Percentiles rank a stretch among this genome's conserved stretches.
Evolutionary conservation across 2,329 filamentous ascomycete genomes (phyloP).

Genomic region (Lasiodiplodia hormozganensis): DNA sequence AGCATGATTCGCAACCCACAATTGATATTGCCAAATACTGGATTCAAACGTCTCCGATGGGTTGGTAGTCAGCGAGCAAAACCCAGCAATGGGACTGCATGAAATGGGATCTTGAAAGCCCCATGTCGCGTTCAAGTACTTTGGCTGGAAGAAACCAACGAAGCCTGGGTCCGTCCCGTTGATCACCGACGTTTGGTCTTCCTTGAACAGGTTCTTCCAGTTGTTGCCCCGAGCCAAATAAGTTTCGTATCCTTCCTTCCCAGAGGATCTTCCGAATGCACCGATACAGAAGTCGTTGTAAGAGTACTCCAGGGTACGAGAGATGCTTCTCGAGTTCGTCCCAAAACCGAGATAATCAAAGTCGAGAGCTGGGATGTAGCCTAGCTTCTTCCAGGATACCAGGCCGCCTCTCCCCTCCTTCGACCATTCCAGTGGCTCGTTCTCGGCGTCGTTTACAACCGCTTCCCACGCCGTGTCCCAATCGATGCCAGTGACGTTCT

Average conservation of each 20-base stretch:
- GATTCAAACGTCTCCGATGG: constrained; percentile 76
- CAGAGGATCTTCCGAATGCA: constrained; percentile 65
- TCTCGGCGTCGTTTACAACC: constrained; percentile 48
- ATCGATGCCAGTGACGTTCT: constrained; percentile 62
- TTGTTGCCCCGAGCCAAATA: constrained; percentile 67
- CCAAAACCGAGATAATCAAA: constrained; percentile 53
- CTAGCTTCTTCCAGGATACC: constrained; percentile 44
- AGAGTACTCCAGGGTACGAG: constrained; percentile 51
- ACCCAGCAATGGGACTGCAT: constrained; percentile 40
- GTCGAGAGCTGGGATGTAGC: constrained; percentile 48
- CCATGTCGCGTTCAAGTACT: constrained; percentile 71
- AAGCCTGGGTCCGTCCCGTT: constrained; percentile 67
- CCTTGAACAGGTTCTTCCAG: constrained; percentile 71
- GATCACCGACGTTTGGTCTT: constrained; percentile 39
- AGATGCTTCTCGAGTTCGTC: constrained; percentile 50
- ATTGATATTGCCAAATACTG: constrained; percentile 75
- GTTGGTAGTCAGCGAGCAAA: constrained; percentile 44
- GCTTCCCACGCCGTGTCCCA: constrained; percentile 48
- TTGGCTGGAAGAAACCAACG: constrained; percentile 73
- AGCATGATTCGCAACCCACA: constrained; percentile 51
- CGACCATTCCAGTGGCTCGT: constrained; percentile 49
- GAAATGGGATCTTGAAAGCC: constrained; percentile 68
- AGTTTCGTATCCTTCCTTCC: constrained; percentile 60
- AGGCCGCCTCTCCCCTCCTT: constrained; percentile 47
- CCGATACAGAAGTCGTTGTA: constrained; percentile 64